These are phyloP conservation scores for Didymellaceae sp. DNA, from an alignment of 2,329 filamentous ascomycete genomes.

Conservation along the genomic window DNA sequence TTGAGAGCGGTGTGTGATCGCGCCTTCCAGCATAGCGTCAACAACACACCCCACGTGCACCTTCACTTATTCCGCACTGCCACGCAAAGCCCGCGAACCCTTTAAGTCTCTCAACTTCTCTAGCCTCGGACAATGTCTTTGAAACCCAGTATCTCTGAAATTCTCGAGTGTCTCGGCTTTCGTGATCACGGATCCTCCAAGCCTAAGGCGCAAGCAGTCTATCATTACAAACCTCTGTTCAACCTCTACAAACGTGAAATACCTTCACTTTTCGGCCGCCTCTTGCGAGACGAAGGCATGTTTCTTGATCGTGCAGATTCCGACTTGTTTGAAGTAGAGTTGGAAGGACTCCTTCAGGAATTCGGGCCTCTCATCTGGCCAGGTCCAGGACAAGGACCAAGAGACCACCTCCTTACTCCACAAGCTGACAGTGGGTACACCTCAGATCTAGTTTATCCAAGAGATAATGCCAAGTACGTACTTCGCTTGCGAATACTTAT, in stretches of 20 bases:
- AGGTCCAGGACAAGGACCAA: slow-evolving; percentile 1
- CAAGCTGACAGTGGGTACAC: slow-evolving; percentile 10
- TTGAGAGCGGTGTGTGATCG: not conserved
- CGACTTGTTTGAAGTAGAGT: slow-evolving; percentile 19
- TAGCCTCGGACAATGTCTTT: no score
- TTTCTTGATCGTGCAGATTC: slow-evolving; percentile 15
- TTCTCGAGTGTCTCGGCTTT: not conserved
- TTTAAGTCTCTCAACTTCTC: no score
- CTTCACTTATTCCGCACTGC: not conserved
- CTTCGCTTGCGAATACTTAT: no score
- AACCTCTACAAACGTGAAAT: slow-evolving; percentile 18
- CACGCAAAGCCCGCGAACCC: no score
- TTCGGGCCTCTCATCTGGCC: slow-evolving; percentile 26
- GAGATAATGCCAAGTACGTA: not conserved
- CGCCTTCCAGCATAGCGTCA: no score
- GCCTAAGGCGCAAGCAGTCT: not conserved
- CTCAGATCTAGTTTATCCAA: slow-evolving; percentile 19
- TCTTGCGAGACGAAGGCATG: slow-evolving; percentile 12
- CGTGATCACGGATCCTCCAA: not conserved
- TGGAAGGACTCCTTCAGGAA: slow-evolving; percentile 16
- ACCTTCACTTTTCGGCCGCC: slow-evolving; percentile 13
- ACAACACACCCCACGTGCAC: not conserved
- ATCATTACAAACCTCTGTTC: slow-evolving; percentile 10
- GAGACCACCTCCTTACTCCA: slow-evolving; percentile 19
- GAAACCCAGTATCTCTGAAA: not conserved